Percentiles rank a stretch among this genome's conserved stretches.
Evolutionary conservation across 106 monocot genomes (phyloP).

Genomic region (Dendrobium huoshanense): DNA sequence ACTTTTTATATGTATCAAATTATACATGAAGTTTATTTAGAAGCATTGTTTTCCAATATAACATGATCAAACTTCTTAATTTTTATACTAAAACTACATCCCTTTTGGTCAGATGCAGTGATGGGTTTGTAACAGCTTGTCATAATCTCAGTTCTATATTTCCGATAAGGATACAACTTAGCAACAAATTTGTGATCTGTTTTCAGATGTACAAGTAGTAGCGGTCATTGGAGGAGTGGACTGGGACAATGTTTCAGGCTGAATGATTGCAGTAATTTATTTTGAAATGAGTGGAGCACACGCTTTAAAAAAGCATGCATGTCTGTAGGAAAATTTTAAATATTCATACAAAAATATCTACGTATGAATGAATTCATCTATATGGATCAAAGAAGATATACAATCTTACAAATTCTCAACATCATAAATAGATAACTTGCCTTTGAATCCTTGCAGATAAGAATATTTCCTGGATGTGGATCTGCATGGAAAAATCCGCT

Average conservation of each 20-base stretch:
- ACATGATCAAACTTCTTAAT: too few relatives aligned
- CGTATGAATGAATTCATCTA: background rate
- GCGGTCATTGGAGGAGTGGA: too few relatives aligned
- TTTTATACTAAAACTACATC: too few relatives aligned
- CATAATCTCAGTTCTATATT: background rate
- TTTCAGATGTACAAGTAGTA: background rate
- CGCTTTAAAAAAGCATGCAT: background rate
- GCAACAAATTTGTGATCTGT: background rate
- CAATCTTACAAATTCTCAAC: background rate
- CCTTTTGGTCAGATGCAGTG: background rate
- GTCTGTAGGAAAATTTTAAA: background rate
- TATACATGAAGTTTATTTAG: too few relatives aligned
- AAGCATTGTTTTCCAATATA: too few relatives aligned
- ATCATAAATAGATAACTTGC: conserved; percentile 34
- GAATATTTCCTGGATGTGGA: conserved; percentile 99
- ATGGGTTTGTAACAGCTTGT: background rate
- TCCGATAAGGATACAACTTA: background rate
- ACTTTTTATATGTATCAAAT: too few relatives aligned
- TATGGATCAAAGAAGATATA: background rate
- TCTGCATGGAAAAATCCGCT: conserved; percentile 99
- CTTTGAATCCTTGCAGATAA: conserved; percentile 90
- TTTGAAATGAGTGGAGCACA: background rate
- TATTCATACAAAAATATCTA: background rate
- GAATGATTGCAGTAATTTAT: background rate
- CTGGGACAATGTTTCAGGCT: background rate